Percentiles rank a stretch among this genome's conserved stretches.
Evolutionary conservation across 345 rosid genomes (phyloP).

Genomic region (Cardamine chenopodiifolia): DNA sequence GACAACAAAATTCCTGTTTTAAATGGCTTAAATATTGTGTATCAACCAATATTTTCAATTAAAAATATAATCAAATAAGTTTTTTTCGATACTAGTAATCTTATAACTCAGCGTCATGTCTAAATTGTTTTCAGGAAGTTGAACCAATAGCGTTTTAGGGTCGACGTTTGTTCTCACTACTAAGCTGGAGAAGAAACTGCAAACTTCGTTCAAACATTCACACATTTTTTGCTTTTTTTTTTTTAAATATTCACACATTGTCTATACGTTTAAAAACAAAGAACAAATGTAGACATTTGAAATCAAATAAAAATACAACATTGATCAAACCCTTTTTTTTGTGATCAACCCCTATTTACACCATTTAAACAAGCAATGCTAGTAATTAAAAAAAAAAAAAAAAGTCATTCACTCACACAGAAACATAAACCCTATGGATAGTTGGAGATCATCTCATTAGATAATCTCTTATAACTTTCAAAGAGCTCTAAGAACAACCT

Average conservation of each 20-base stretch:
- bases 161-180: no score
- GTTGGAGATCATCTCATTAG: constrained; percentile 8
- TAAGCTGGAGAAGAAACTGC: no score
- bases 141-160: no score
- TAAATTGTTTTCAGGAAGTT: no score
- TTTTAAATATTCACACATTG: constrained; percentile 13
- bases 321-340: constrained; percentile 21
- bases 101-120: no score
- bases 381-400: neutral
- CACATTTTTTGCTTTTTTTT: no score
- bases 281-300: constrained; percentile 2
- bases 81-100: no score
- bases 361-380: constrained; percentile 33
- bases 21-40: no score
- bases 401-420: neutral
- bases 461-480: constrained; percentile 42
- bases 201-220: no score
- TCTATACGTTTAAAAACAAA: neutral
- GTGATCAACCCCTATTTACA: constrained; percentile 37
- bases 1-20: no score
- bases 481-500: constrained; percentile 63
- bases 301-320: constrained; percentile 11
- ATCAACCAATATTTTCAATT: no score
- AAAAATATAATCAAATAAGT: no score
- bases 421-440: constrained; percentile 21